phyloP scores from a whole-genome alignment of 2,329 filamentous ascomycete genomes.

The Chrysoporthe puriensis region DNA sequence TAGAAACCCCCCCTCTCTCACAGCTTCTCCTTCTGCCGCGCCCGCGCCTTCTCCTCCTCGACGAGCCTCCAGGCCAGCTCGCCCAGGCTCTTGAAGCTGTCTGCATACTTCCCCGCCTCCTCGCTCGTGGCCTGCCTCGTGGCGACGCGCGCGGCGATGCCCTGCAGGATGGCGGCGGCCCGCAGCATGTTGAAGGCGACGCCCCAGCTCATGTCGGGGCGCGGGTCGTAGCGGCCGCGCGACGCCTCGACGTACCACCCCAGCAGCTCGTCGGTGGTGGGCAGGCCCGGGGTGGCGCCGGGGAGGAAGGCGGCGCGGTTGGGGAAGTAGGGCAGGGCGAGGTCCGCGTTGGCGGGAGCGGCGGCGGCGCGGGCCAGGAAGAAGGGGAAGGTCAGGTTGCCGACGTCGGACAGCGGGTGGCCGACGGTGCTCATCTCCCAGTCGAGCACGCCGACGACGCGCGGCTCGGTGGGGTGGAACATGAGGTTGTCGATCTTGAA shows the following conservation, averaged over 20 bases:
- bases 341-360: slow-evolving; percentile 32
- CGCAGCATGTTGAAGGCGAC: slow-evolving; percentile 66
- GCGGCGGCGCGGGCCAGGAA: slow-evolving; percentile 39
- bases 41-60: slow-evolving; percentile 43
- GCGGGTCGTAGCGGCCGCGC: slow-evolving; percentile 9
- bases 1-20: not conserved
- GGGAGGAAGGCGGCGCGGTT: slow-evolving; percentile 60
- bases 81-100: slow-evolving; percentile 71
- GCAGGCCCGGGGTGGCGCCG: slow-evolving; percentile 63
- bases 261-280: slow-evolving; percentile 35
- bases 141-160: slow-evolving; percentile 88
- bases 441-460: slow-evolving; percentile 91
- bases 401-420: slow-evolving; percentile 90
- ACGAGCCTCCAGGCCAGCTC: slow-evolving; percentile 79
- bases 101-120: slow-evolving; percentile 73
- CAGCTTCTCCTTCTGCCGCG: slow-evolving; percentile 24
- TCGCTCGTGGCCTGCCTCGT: slow-evolving; percentile 86
- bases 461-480: slow-evolving; percentile 85
- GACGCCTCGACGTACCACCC: slow-evolving; percentile 16
- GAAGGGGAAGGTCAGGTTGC: slow-evolving; percentile 70
- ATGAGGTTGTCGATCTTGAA: slow-evolving; percentile 94
- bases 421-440: slow-evolving; percentile 99
- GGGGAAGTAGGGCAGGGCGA: slow-evolving; percentile 33
- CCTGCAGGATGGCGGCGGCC: slow-evolving; percentile 71
- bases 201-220: slow-evolving; percentile 62